Evolutionary conservation across 2,329 filamentous ascomycete genomes (phyloP).

Genomic region (Albifimbria verrucaria): DNA sequence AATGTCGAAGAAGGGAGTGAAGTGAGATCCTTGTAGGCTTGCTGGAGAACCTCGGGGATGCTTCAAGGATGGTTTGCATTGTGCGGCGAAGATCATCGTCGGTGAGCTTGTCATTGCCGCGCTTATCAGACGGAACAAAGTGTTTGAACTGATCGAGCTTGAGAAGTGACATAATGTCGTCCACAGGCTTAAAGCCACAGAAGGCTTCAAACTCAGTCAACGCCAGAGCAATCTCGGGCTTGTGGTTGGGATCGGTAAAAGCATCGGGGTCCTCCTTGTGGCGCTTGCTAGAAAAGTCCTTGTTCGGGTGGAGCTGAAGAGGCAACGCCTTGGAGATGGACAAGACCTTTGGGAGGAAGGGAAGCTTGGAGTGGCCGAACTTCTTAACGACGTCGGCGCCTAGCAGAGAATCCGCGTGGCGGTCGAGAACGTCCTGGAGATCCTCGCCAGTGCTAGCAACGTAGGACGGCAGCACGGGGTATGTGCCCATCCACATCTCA

Average conservation of each 20-base stretch:
- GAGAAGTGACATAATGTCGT: conserved; percentile 57
- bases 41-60: conserved; percentile 36
- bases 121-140: conserved; percentile 13
- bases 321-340: conserved; percentile 74
- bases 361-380: conserved; percentile 60
- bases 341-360: conserved; percentile 72
- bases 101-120: conserved; percentile 36
- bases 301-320: conserved; percentile 72
- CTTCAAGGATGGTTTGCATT: conserved; percentile 50
- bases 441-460: conserved; percentile 60
- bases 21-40: conserved; percentile 14
- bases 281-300: conserved; percentile 59
- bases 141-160: conserved; percentile 34
- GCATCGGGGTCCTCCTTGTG: conserved; percentile 61
- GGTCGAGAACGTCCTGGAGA: conserved; percentile 61
- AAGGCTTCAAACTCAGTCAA: conserved; percentile 72
- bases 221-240: conserved; percentile 75
- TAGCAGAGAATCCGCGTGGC: conserved; percentile 58
- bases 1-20: conserved; percentile 43
- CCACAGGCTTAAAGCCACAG: conserved; percentile 67
- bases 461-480: conserved; percentile 66
- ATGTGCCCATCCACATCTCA: conserved; percentile 75
- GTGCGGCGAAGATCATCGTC: conserved; percentile 48
- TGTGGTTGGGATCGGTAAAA: conserved; percentile 73
- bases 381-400: conserved; percentile 59